Base-by-base conservation (phyloP, 1,139 yeast species). In the Saccharomyces hybrid region DNA sequence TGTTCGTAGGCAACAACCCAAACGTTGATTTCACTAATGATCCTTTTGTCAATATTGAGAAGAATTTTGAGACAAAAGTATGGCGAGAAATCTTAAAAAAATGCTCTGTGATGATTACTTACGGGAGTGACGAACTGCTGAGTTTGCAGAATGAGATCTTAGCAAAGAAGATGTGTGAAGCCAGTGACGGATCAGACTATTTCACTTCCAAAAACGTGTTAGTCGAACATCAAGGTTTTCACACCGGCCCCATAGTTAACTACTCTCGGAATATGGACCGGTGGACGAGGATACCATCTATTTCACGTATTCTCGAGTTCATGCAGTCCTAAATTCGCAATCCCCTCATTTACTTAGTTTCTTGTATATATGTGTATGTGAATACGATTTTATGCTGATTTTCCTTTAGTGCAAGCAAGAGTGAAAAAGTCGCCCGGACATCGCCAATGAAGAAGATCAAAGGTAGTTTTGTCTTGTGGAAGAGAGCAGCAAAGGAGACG, bases 41-140 rank as follows among this genome's bases (percentile, higher is more conserved):
- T 27, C 59, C 63, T n/a, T 51, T 55, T 27, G 27, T 63, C 9
- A 59, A 65, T 49, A 47, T 65, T 5, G 67, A 63, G 47, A 25
- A 42, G 6, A 56, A 63, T 48, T 61, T 63, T 48, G 57, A 61
- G 14, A 32, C 48, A 4, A 52, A 52, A 1, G 46, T 30, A 7
- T 65, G 69, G 69, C 8, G 27, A 11, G 9, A 34, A 2, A 57
- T 65, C 4, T 50, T 63, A 1, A 44, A 54, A 2, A 30, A 52
- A 14, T 54, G 59, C n/a, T 46, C 58, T 6, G 5, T 65, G 23
- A 49, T 57, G 20, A 47, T 65, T 2, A 59, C 61, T 0, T 62
- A 61, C 27, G 68, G 67, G 6, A 55, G 58, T 11, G 60, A 60
- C 16, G 69, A 65, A 49, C 58, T 64, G 2, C 52, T 64, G 32